Conservation (phyloP, 805 yeast genomes). For the Crinitomyces ghanaensis region DNA sequence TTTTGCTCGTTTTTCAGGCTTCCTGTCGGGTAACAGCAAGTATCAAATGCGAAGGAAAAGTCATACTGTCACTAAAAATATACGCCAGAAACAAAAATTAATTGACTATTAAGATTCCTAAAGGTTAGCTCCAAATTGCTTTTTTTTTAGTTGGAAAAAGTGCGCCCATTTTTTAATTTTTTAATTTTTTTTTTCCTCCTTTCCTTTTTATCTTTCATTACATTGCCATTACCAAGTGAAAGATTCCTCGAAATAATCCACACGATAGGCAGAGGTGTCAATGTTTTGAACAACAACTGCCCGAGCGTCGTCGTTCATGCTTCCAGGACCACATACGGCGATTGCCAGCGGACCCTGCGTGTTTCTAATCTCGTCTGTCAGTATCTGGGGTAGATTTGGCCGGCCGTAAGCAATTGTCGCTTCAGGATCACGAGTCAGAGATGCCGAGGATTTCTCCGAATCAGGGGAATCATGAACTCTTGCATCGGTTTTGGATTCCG, state of each 20-base stretch:
- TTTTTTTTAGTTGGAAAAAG: too few species aligned
- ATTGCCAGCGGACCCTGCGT: constrained; percentile 37
- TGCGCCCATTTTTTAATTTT: too few species aligned
- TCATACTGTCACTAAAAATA: too few species aligned
- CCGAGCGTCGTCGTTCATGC: constrained; percentile 47
- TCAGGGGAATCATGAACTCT: not conserved
- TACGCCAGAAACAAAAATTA: too few species aligned
- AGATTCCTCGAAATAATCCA: constrained; percentile 62
- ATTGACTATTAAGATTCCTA: too few species aligned
- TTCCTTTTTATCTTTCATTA: too few species aligned
- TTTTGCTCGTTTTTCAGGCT: too few species aligned
- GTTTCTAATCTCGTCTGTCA: constrained; percentile 36
- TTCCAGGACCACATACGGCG: constrained; percentile 52
- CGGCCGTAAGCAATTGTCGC: constrained; percentile 15
- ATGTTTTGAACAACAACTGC: constrained; percentile 34
- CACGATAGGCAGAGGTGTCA: constrained; percentile 31
- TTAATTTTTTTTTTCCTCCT: too few species aligned
- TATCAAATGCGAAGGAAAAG: too few species aligned
- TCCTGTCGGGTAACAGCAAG: too few species aligned
- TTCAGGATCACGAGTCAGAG: not conserved
- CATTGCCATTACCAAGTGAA: constrained; percentile 55
- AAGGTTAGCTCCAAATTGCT: too few species aligned
- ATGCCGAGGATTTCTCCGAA: constrained; percentile 1
- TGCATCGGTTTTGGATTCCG: not conserved
- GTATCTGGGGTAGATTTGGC: constrained; percentile 39